Conservation (phyloP, 1,284 basidiomycete genomes). For the Cutaneotrichosporon dermatis region DNA sequence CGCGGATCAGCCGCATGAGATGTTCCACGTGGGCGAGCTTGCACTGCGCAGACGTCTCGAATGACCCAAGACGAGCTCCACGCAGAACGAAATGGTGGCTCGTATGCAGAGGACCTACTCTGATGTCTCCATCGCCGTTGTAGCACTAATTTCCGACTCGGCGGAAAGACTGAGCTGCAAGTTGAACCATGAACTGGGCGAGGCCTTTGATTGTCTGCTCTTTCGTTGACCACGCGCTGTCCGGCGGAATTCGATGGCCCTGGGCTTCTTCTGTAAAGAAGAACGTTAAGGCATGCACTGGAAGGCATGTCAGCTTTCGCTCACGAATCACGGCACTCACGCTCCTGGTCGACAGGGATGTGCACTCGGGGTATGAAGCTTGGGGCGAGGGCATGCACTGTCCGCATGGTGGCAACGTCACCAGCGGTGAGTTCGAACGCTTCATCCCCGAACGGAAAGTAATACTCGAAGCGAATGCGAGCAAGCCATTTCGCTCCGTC, state of each 20-base stretch:
- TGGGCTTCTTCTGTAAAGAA: background rate
- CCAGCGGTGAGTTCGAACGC: background rate
- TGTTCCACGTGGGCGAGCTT: background rate
- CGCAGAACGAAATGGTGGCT: background rate
- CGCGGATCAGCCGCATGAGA: background rate
- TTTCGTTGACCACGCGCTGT: too few relatives aligned
- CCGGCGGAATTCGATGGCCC: background rate
- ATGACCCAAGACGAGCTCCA: background rate
- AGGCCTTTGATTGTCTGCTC: too few relatives aligned
- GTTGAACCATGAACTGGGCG: too few relatives aligned
- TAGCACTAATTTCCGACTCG: too few relatives aligned
- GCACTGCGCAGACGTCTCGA: background rate
- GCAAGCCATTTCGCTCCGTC: background rate
- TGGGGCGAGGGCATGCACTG: background rate
- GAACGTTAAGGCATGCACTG: background rate
- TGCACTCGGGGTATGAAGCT: background rate
- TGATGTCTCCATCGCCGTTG: background rate
- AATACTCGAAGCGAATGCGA: background rate
- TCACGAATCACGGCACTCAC: background rate
- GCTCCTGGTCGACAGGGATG: background rate
- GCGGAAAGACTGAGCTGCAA: too few relatives aligned
- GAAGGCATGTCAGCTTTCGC: background rate
- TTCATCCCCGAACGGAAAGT: background rate
- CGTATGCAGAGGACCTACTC: background rate
- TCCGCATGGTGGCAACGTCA: background rate